phyloP scores from a whole-genome alignment of 1,139 yeast species.

The Starmera stellimalicola region DNA sequence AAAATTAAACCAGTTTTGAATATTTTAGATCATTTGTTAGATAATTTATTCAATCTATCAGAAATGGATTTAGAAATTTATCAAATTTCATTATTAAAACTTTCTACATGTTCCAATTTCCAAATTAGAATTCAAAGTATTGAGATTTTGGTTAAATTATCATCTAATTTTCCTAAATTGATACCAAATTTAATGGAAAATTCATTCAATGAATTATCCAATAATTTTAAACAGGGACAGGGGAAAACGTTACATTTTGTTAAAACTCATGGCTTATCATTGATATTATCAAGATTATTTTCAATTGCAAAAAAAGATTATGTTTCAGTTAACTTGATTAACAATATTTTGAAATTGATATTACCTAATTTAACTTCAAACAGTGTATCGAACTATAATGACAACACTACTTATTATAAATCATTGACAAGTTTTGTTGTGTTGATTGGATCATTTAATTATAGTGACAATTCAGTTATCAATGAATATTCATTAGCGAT shows the following conservation, averaged over 20 bases:
- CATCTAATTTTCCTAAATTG: constrained; percentile 22
- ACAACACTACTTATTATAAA: constrained; percentile 28
- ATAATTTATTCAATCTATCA: constrained; percentile 20
- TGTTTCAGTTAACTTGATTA: constrained; percentile 26
- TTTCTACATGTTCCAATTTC: constrained; percentile 25
- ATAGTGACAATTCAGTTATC: constrained; percentile 31
- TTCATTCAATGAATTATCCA: constrained; percentile 20
- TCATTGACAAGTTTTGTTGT: constrained; percentile 60
- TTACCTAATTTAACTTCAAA: constrained; percentile 25
- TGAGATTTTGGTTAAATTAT: constrained; percentile 26
- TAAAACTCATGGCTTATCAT: constrained; percentile 31
- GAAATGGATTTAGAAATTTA: constrained; percentile 22
- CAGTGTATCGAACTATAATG: constrained; percentile 18
- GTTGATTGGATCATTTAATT: constrained; percentile 67
- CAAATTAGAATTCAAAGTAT: constrained; percentile 28
- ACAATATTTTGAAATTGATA: constrained; percentile 25
- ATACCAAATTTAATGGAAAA: constrained; percentile 21
- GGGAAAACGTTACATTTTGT: constrained; percentile 24
- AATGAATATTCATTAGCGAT: constrained; percentile 16
- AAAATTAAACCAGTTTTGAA: constrained; percentile 18
- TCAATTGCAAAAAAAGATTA: constrained; percentile 24
- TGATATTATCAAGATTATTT: constrained; percentile 29
- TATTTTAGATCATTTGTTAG: constrained; percentile 15
- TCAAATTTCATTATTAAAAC: constrained; percentile 20
- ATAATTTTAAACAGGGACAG: constrained; percentile 27